Conservation (phyloP, 306 rosid genomes). For the Dryas octopetala region DNA sequence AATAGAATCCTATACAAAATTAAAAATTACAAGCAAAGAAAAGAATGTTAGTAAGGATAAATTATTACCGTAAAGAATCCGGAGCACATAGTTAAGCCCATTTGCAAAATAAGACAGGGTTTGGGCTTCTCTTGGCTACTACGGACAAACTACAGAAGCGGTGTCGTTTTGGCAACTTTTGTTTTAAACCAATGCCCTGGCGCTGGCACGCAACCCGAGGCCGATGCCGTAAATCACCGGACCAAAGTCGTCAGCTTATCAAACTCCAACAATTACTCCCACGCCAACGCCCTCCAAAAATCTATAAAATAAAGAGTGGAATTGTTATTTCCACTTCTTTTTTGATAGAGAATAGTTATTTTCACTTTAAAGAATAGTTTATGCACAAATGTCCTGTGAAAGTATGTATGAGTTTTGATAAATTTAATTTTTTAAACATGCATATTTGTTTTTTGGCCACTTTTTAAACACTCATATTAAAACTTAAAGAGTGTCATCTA, state of each 20-base stretch:
- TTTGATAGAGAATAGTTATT: neutral
- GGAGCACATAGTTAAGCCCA: neutral
- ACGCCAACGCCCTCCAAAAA: neutral
- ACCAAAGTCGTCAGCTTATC: neutral
- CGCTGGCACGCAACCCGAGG: neutral
- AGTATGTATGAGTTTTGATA: too few species aligned
- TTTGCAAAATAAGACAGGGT: too few species aligned
- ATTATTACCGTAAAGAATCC: neutral
- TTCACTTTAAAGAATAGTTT: too few species aligned
- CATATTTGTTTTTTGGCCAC: too few species aligned
- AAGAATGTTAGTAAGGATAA: constrained; percentile 1
- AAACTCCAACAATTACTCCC: neutral
- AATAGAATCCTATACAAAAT: neutral
- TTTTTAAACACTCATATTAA: too few species aligned
- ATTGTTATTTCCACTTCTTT: neutral
- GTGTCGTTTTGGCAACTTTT: neutral
- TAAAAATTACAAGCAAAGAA: constrained; percentile 11
- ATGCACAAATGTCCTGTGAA: too few species aligned
- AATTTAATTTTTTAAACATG: too few species aligned
- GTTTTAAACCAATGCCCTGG: neutral
- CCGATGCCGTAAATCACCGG: neutral
- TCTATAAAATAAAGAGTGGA: too few species aligned
- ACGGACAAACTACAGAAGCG: too few species aligned
- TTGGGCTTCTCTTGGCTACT: too few species aligned
- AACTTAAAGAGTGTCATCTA: too few species aligned